Evolutionary conservation across 176 grass and related monocot genomes (phyloP), one percentile per base, ranked within the genome.

Genomic region (Thinopyrum elongatum): DNA sequence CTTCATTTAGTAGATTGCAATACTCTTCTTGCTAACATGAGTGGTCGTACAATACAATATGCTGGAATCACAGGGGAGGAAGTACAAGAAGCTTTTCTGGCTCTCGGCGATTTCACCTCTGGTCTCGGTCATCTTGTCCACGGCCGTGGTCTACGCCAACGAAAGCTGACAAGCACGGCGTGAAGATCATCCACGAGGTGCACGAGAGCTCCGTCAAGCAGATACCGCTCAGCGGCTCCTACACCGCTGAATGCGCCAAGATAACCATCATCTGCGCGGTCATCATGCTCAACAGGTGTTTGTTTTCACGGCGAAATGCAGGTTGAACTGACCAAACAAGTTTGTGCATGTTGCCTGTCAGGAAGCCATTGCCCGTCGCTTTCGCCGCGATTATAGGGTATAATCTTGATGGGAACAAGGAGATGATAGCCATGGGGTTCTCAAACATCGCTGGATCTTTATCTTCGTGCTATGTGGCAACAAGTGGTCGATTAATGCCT

Each of bases 381-480:
- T 98, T 98, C 46, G 90, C 96, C 36, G 74, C 93, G 0, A 61
- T 95, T 46, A 94, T 87, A 88, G 96, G 96, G 21, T 98, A 95
- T 60, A 91, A 85, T 47, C 86, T 98, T 21, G 90, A 98, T 26
- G 96, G 96, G 13, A 95, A 94, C 47, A 98, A 95, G 92, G 96
- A 98, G 59, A 98, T 98, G 96, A 66, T 98, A 25, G 93, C 96
- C 0, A 95, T 98, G 91, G 96, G 93, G 53, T 90, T 87, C 66
- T 95, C 91, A 70, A 98, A 98, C 66, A 62, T 98, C 39, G 93
- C 91, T 30, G 95, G 95, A 84, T 98, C 95, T 82, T 63, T 98
- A 13, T 94, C 95, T 46, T 98, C 95, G 21, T 98, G 95, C 68
- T 98, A 98, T 68, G 90, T 95, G 21, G 95, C 95, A 78, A 98